Conservation (phyloP, 2,329 filamentous ascomycete genomes). For the Fusarium sp. region DNA sequence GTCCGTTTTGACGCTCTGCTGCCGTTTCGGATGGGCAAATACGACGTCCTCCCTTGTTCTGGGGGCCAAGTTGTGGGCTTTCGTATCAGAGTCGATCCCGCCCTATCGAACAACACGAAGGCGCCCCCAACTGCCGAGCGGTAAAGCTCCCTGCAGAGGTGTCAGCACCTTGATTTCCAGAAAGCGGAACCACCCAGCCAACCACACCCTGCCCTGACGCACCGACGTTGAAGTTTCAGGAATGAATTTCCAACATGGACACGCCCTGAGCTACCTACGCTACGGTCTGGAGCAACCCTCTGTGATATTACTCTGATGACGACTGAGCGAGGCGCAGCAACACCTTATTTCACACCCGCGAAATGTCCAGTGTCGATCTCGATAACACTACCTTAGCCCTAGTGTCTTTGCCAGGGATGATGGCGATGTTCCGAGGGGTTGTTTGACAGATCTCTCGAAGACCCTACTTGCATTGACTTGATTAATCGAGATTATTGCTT, state of each 20-base stretch:
- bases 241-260: conserved; percentile 3
- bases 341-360: conserved; percentile 25
- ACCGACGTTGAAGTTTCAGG: conserved; percentile 37
- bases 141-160: conserved; percentile 31
- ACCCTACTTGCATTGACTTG: conserved; percentile 26
- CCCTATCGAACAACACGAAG: conserved; percentile 10
- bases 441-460: conserved; percentile 30
- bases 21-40: conserved; percentile 25
- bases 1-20: conserved; percentile 17
- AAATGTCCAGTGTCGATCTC: conserved; percentile 35
- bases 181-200: neutral
- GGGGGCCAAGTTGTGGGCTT: neutral
- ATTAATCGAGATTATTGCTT: neutral
- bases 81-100: conserved; percentile 22
- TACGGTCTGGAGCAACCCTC: neutral
- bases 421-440: conserved; percentile 10
- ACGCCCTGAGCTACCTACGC: conserved; percentile 13
- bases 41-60: conserved; percentile 16
- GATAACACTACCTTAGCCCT: conserved; percentile 26
- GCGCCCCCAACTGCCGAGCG: conserved; percentile 38
- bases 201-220: conserved; percentile 16
- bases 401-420: conserved; percentile 12
- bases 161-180: conserved; percentile 41
- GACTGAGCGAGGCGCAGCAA: conserved; percentile 35
- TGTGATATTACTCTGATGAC: conserved; percentile 20